Conservation (phyloP, 108 stramenopile genomes). For the Pseudonitzschia delicatissima region DNA sequence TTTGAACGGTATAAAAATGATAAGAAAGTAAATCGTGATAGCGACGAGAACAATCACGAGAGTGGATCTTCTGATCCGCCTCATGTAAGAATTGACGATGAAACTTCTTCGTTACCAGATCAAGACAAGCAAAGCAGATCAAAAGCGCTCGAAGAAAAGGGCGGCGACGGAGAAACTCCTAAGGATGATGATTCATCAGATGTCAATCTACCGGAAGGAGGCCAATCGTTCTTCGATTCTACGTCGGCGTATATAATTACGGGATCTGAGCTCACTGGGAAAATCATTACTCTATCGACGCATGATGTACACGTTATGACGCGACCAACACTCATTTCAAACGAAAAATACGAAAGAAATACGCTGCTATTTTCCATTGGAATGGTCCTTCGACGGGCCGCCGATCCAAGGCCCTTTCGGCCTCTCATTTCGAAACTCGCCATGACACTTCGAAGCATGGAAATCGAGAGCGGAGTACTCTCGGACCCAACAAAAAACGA, state of each 20-base stretch:
- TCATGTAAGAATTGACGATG: too few species aligned
- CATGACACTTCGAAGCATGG: conserved; percentile 63
- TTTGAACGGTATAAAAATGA: conserved; percentile 33
- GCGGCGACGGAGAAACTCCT: neutral
- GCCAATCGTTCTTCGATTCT: conserved; percentile 70
- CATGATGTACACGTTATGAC: conserved; percentile 78
- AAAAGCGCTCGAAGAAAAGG: neutral
- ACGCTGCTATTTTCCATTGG: conserved; percentile 77
- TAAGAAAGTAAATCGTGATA: neutral
- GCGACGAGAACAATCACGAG: neutral
- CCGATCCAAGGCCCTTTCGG: conserved; percentile 67
- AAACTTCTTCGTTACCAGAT: neutral
- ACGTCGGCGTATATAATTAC: conserved; percentile 83
- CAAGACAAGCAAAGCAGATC: neutral
- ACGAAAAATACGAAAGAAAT: conserved; percentile 76
- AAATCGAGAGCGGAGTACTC: conserved; percentile 70
- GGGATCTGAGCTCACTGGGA: conserved; percentile 73
- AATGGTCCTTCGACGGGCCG: conserved; percentile 66
- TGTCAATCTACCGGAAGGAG: conserved; percentile 2
- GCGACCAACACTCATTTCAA: conserved; percentile 60
- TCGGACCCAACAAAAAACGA: conserved; percentile 27
- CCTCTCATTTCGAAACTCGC: conserved; percentile 70
- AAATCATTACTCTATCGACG: conserved; percentile 71
- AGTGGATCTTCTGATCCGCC: too few species aligned
- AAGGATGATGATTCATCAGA: neutral